Conservation (phyloP, 164 flowering plant species). For the Liriodendron chinense region DNA sequence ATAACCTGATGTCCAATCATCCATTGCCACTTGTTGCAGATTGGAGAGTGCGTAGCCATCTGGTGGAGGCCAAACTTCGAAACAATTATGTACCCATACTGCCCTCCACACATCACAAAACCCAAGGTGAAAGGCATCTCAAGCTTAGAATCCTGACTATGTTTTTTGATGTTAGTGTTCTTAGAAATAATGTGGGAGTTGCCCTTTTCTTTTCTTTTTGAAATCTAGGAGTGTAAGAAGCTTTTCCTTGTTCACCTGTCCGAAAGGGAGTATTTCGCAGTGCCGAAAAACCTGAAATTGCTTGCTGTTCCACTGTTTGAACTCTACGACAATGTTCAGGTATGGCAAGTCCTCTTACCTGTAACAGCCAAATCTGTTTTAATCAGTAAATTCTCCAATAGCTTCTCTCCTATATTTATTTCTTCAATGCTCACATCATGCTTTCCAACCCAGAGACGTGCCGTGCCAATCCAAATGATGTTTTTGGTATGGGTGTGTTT, state of each 20-base stretch:
- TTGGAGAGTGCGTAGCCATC: constrained; percentile 96
- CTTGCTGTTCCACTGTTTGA: constrained; percentile 96
- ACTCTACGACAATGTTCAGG: constrained; percentile 98
- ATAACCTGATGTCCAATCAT: background rate
- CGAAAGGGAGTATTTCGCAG: constrained; percentile 95
- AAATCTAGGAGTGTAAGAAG: constrained; percentile 87
- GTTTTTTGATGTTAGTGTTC: background rate
- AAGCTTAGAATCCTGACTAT: background rate
- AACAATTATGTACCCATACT: constrained; percentile 92
- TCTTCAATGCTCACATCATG: no score
- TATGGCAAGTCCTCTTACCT: constrained; percentile 17
- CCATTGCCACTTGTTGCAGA: constrained; percentile 39
- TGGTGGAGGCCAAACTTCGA: constrained; percentile 99
- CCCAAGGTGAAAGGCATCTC: constrained; percentile 63
- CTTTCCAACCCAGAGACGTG: no score
- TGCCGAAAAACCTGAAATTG: constrained; percentile 90
- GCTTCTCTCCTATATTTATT: no score
- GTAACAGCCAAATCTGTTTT: no score
- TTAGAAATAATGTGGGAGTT: background rate
- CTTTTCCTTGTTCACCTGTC: constrained; percentile 91
- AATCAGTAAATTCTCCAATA: no score
- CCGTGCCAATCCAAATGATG: no score
- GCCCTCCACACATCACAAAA: constrained; percentile 96
- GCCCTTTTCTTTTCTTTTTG: background rate
- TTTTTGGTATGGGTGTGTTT: no score